A percentile compares a stretch with the other conserved stretches of the same genome.
Conservation (phyloP, 225 moss, liverwort and hornwort species). For the Marchantia paleacea region DNA sequence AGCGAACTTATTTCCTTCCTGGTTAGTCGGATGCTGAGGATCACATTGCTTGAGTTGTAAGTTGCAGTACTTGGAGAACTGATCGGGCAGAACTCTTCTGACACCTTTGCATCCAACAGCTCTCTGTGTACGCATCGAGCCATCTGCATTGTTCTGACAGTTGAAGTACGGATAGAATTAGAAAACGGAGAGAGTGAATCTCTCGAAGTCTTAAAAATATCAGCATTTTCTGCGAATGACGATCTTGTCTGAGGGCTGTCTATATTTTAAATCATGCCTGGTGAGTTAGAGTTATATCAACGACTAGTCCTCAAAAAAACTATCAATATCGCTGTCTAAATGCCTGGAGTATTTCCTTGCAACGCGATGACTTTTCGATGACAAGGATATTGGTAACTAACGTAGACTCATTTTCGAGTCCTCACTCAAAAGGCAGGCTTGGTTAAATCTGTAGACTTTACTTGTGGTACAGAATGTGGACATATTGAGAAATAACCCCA, state of each 20-base stretch:
- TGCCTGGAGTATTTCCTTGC: not conserved
- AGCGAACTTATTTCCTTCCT: conserved; percentile 81
- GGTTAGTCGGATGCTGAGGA: conserved; percentile 48
- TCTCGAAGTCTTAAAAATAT: not conserved
- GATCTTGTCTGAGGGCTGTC: not conserved
- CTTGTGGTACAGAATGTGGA: not conserved
- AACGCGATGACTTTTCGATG: not conserved
- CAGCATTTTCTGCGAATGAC: not conserved
- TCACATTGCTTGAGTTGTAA: conserved; percentile 20
- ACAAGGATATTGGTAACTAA: not conserved
- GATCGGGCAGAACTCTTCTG: not conserved
- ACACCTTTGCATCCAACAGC: conserved; percentile 2
- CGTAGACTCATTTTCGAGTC: not conserved
- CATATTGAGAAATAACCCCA: not conserved
- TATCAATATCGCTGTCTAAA: not conserved
- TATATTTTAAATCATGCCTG: not conserved
- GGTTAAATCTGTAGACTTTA: too few species aligned
- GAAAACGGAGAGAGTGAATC: not conserved
- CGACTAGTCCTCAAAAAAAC: not conserved
- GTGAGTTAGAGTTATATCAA: not conserved
- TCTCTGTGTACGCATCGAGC: not conserved
- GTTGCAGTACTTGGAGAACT: conserved; percentile 16
- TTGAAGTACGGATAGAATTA: not conserved
- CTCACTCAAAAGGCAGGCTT: not conserved
- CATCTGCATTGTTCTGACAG: not conserved